A percentile compares a stretch with the other conserved stretches of the same genome.
phyloP scores from a whole-genome alignment of 2,329 filamentous ascomycete genomes.

The Xylariaceae sp. region DNA sequence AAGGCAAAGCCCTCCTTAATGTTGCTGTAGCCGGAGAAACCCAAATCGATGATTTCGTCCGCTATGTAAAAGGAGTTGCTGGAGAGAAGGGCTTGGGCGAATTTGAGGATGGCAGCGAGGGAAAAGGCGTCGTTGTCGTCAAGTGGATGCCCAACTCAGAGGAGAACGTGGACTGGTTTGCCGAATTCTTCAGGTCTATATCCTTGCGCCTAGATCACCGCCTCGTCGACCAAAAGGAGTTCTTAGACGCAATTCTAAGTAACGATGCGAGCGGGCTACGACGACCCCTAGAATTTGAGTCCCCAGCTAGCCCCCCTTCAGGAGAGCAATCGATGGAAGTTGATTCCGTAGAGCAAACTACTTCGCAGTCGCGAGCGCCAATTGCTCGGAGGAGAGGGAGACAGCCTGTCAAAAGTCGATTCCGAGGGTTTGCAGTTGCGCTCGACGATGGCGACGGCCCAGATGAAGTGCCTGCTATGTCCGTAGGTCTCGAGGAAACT shows the following conservation, averaged over 20 bases:
- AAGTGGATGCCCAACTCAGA: constrained; percentile 58
- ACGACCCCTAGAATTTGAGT: constrained; percentile 55
- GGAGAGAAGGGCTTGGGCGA: constrained; percentile 66
- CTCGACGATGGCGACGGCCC: constrained; percentile 24
- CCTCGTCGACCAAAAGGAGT: constrained; percentile 82
- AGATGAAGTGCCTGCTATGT: constrained; percentile 29
- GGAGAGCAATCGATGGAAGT: constrained; percentile 25
- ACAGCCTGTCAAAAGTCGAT: constrained; percentile 48
- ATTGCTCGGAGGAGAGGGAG: constrained; percentile 33
- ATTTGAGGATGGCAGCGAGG: constrained; percentile 58
- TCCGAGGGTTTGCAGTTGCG: constrained; percentile 65
- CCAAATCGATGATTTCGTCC: constrained; percentile 67
- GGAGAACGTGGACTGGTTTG: constrained; percentile 58
- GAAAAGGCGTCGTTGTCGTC: constrained; percentile 72
- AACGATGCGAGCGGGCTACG: constrained; percentile 70
- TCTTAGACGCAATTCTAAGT: constrained; percentile 82
- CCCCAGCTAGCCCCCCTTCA: constrained; percentile 28
- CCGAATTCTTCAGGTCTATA: constrained; percentile 61
- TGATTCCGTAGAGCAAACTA: constrained; percentile 19
- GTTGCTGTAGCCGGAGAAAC: constrained; percentile 58
- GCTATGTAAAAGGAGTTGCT: constrained; percentile 67
- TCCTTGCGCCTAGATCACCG: constrained; percentile 71
- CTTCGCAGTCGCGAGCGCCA: constrained; percentile 5
- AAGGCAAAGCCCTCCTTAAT: constrained; percentile 72
- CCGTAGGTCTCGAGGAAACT: constrained; percentile 4